Evolutionary conservation across 495 filamentous ascomycete species (phyloP), one percentile per base, ranked within the genome.

Genomic region (Talaromyces ruber): DNA sequence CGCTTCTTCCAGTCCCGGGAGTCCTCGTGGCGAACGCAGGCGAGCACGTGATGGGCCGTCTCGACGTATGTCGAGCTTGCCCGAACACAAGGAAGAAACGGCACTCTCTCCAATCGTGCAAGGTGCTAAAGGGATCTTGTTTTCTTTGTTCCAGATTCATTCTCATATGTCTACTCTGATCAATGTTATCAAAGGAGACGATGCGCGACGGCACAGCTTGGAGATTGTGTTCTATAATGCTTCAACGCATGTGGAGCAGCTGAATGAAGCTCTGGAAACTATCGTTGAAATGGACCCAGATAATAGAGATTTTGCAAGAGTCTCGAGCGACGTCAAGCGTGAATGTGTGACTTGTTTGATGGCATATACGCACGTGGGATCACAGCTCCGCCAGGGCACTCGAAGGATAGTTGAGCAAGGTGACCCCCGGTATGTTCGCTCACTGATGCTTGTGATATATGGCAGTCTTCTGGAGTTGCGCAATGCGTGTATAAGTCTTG

Each of bases 101-200:
- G 75, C 78, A 0, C 80, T 78, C 16, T 84, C 88, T 65, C 83
- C 87, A 2, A 81, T 93, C 1, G 78, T 93, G 30, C 88, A 93
- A 70, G 85, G 86, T 37, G 91, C 90, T 6, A 93, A 91, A 68
- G 88, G 90, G n/a, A 87, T 98, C 22, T 78, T 96, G 3, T 96
- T 93, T 68, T 86, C 92, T 24, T 80, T 97, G 45, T 87, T 88
- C 63, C 90, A 93, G 66, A 81, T 94, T 30, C 88, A 93, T 66
- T 86, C 86, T 7, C 84, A 88, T 71, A 86, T 92, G 64, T 84
- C 87, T 60, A 86, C 84, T 47, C 73, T 95, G 60, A 86, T 88
- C 63, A 83, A 85, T 63, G 77, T 94, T 52, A 83, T 89, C 53
- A 85, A 84, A 62, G 84, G 88, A 25, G 84, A 84, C 39, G 82